Evolutionary conservation across 2,329 filamentous ascomycete genomes (phyloP).

Genomic region (Fusarium virguliforme): DNA sequence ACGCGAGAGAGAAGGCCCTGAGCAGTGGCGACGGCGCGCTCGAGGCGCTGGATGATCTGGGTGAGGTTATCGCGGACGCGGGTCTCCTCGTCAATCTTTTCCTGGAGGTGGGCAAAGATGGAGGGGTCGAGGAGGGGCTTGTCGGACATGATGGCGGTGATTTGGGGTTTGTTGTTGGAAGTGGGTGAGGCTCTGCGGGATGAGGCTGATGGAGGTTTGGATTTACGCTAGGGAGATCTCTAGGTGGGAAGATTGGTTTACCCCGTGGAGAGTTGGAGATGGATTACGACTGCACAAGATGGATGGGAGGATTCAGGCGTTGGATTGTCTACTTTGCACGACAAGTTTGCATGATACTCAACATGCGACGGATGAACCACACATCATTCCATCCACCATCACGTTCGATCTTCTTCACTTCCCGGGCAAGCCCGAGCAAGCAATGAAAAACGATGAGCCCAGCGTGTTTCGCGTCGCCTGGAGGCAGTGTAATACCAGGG

Average conservation of each 20-base stretch:
- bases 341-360: no score
- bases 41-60: constrained; percentile 85
- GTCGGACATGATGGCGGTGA: constrained; percentile 53
- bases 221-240: constrained; percentile 28
- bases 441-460: constrained; percentile 55
- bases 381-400: no score
- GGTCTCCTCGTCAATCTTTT: constrained; percentile 90
- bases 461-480: constrained; percentile 56
- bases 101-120: constrained; percentile 90
- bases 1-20: constrained; percentile 90
- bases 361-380: no score
- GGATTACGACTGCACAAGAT: neutral
- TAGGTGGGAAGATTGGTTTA: constrained; percentile 17
- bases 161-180: constrained; percentile 17
- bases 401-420: constrained; percentile 53
- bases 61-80: constrained; percentile 86
- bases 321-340: neutral
- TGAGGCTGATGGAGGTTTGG: constrained; percentile 33
- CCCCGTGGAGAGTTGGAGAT: neutral
- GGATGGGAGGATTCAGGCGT: neutral
- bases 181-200: constrained; percentile 42
- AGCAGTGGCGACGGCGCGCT: constrained; percentile 85
- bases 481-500: constrained; percentile 62
- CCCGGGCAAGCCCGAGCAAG: constrained; percentile 53
- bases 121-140: constrained; percentile 75